Base-by-base conservation (phyloP, 129 eudicot species). In the Arctium minus region DNA sequence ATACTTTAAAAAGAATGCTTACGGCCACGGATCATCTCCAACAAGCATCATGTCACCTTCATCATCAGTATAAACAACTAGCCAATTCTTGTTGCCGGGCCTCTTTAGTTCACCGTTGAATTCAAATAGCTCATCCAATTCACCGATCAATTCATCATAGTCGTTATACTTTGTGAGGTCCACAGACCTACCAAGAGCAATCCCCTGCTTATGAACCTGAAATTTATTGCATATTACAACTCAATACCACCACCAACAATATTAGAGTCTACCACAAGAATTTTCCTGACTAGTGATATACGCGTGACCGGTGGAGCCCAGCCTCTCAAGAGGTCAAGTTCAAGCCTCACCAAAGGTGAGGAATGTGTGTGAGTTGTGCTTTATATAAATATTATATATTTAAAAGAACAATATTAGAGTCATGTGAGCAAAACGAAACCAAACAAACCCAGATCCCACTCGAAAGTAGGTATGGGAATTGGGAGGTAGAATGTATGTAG, bases 1-100 rank as follows among this genome's bases (percentile, higher is more conserved):
- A 56, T 11, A n/a, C 2, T 3, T 36, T 62, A 30, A 44, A 65
- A 42, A 37, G 11, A 48, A 69, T 53, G 37, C 98, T 90, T 93
- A 96, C 99, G 79, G 92, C 99, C 99, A 96, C 0, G 99, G 99
- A 87, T 96, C 99, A 83, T 96, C 99, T 65, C 99, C 99, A 75
- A 93, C 99, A 33, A 96, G 98, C 99, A 96, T 96, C 98, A 90
- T 93, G 76, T 96, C 99, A 80, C 94, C 98, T 87, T 96, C 99
- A 71, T 91, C 96, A 60, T 96, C 99, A n/a, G 94, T 96, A 79
- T 96, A 96, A 9, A 96, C 97, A 2, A 96, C 91, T 22, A 93
- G 84, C 99, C 99, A 96, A 71, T 84, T 90, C 87, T 83, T 91
- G 84, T 81, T 91, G 27, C 72, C 78, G 9, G 68, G 70, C 33